Evolutionary conservation across 306 rosid genomes (phyloP).

Genomic region (Casuarina equisetifolia): DNA sequence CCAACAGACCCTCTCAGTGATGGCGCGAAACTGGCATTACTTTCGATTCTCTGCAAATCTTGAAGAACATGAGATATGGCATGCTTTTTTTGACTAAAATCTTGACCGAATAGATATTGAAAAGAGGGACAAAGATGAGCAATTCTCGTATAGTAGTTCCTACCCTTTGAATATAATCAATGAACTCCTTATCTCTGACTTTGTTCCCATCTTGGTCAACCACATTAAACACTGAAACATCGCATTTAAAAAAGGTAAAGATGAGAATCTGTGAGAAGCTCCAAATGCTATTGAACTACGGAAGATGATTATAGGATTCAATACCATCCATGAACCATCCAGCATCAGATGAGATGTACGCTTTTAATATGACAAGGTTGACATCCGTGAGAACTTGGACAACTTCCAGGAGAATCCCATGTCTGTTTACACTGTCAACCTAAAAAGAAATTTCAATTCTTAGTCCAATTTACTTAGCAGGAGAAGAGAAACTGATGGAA

Average conservation of each 20-base stretch:
- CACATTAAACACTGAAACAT: slow-evolving; percentile 78
- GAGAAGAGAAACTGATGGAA: background rate
- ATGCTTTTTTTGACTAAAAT: background rate
- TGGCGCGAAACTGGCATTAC: slow-evolving; percentile 64
- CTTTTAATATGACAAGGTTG: slow-evolving; percentile 76
- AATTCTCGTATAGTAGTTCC: slow-evolving; percentile 12
- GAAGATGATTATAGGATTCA: slow-evolving; percentile 20
- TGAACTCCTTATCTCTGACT: slow-evolving; percentile 78
- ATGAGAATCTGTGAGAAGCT: slow-evolving; percentile 17
- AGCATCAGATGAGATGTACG: slow-evolving; percentile 91
- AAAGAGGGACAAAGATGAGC: slow-evolving; percentile 14
- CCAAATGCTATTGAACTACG: background rate
- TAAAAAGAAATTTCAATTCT: slow-evolving; percentile 27
- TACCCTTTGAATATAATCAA: slow-evolving; percentile 84
- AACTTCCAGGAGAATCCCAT: slow-evolving; percentile 85
- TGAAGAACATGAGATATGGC: slow-evolving; percentile 19
- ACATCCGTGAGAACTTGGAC: slow-evolving; percentile 89
- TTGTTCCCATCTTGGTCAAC: slow-evolving; percentile 72
- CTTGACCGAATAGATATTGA: slow-evolving; percentile 21
- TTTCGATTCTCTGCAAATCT: slow-evolving; percentile 75
- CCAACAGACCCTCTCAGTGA: slow-evolving; percentile 84
- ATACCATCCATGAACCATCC: slow-evolving; percentile 98
- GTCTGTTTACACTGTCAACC: slow-evolving; percentile 94
- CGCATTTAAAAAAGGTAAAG: slow-evolving; percentile 4
- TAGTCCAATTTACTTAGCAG: background rate